Evolutionary conservation across 345 rosid species (phyloP), one percentile per base, ranked within the genome.

Genomic region (Aethionema arabicum): DNA sequence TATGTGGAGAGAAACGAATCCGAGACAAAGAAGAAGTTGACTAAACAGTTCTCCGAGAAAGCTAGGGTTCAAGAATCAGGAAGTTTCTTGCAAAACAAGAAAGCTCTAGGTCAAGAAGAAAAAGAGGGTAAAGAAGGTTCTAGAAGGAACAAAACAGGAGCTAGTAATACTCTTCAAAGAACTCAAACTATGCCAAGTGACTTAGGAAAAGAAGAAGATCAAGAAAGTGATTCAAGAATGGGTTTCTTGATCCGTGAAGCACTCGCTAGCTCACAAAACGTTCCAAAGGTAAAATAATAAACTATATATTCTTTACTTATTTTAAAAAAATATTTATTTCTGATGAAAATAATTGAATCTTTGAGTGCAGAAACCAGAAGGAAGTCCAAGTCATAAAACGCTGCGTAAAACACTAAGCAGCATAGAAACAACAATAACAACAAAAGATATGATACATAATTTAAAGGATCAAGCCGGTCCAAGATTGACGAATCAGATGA

Each of bases 171-270:
- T 47, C 62, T 83, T 64, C 67, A 63, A 1, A 80, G 83, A 62
- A 58, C 80, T 21, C 86, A 84, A 41, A 79, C 92, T 21, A 59
- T 83, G 46, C 83, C 86, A 14, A 66, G 59, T 52, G 49, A 50
- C 71, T 54, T 79, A 1, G 47, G 62, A 37, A 62, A 53, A 52
- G 71, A 66, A 66, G 73, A 69, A 64, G 72, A 66, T 29, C 67
- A 68, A 39, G 88, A 79, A 2, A 63, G 62, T 47, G 83, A 83
- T 27, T 63, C 74, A n/a, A 67, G 81, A 54, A 78, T 86, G 85
- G 80, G 92, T 38, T 71, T 59, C 68, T 72, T 86, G 74, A 86
- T 81, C 52, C 80, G 75, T 39, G 79, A 78, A 50, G 88, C 91
- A 52, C 72, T 79, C 63, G 67, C 77, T 15, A 44, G 48, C 32